Conservation (phyloP, 768 basidiomycete genomes). For the Porphyrellus cyaneotinctus region DNA sequence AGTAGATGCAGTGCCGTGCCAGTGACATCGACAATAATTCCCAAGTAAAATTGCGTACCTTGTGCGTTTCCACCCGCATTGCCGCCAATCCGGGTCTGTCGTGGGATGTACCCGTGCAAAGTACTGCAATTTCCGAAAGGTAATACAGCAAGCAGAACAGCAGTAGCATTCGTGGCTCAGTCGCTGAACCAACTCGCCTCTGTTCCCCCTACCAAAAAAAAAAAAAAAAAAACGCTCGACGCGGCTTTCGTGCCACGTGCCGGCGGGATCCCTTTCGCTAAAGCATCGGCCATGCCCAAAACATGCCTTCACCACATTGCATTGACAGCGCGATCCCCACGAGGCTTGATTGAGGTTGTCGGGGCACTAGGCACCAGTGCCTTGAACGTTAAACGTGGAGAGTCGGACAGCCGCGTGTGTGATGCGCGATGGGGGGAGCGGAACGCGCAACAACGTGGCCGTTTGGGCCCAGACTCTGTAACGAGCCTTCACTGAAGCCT, state of each 20-base stretch:
- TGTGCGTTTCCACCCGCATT: slow-evolving; percentile 13
- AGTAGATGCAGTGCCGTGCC: slow-evolving; percentile 22
- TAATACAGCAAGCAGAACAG: slow-evolving; percentile 6
- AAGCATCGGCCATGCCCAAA: slow-evolving; percentile 6
- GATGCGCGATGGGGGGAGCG: not conserved
- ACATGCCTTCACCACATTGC: slow-evolving; percentile 19
- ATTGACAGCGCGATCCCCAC: slow-evolving; percentile 5
- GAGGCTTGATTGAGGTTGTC: slow-evolving; percentile 17
- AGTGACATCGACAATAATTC: slow-evolving; percentile 14
- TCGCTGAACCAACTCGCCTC: not conserved
- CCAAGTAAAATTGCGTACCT: slow-evolving; percentile 15
- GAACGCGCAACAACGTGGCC: not conserved
- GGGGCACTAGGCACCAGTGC: not conserved
- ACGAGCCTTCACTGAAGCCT: not conserved
- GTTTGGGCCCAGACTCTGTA: no score
- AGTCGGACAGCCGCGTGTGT: slow-evolving; percentile 2
- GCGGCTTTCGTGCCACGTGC: slow-evolving; percentile 4
- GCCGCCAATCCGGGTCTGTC: slow-evolving; percentile 8
- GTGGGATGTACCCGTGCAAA: not conserved
- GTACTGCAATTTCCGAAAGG: slow-evolving; percentile 12
- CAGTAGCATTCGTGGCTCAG: not conserved
- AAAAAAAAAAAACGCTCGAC: no score
- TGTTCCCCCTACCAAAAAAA: not conserved
- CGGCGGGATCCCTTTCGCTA: slow-evolving; percentile 15
- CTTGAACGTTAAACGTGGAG: slow-evolving; percentile 9